Evolutionary conservation across 2,329 filamentous ascomycete species (phyloP).

Genomic region (Massarina eburnea): DNA sequence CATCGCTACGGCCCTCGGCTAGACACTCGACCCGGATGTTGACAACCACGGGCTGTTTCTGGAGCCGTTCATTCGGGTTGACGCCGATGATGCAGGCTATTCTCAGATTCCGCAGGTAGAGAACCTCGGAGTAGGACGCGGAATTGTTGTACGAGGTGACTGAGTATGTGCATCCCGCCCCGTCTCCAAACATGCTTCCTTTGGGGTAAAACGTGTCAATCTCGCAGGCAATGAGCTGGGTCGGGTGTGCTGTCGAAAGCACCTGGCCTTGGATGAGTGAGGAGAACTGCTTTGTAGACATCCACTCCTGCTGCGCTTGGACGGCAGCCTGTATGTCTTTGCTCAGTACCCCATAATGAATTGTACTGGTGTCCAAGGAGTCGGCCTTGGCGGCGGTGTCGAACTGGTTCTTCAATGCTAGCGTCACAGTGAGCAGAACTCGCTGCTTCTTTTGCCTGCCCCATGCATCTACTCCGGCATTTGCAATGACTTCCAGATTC

Average conservation of each 20-base stretch:
- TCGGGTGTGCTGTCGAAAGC: constrained; percentile 16
- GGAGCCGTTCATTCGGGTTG: constrained; percentile 67
- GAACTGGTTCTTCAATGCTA: constrained; percentile 61
- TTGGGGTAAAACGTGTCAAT: constrained; percentile 65
- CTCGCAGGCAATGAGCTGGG: constrained; percentile 46
- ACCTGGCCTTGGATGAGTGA: constrained; percentile 1
- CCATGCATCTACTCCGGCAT: constrained; percentile 69
- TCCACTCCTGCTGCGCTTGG: constrained; percentile 19
- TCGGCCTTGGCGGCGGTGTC: constrained; percentile 61
- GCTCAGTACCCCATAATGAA: constrained; percentile 73
- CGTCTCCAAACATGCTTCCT: constrained; percentile 66
- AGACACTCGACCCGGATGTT: constrained; percentile 64
- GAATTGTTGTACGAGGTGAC: constrained; percentile 18
- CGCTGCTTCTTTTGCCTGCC: constrained; percentile 66
- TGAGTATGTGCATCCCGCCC: constrained; percentile 49
- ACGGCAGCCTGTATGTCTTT: constrained; percentile 56
- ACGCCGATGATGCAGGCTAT: constrained; percentile 72
- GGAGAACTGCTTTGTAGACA: constrained; percentile 22
- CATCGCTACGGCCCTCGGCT: constrained; percentile 47
- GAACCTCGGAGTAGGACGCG: constrained; percentile 2
- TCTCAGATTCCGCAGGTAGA: constrained; percentile 60
- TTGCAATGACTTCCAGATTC: constrained; percentile 61
- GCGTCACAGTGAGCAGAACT: constrained; percentile 60
- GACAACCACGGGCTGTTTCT: constrained; percentile 66
- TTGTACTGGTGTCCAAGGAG: constrained; percentile 66